Conservation (phyloP, 176 grass and related monocot genomes). For the Hyparrhenia diplandra region DNA sequence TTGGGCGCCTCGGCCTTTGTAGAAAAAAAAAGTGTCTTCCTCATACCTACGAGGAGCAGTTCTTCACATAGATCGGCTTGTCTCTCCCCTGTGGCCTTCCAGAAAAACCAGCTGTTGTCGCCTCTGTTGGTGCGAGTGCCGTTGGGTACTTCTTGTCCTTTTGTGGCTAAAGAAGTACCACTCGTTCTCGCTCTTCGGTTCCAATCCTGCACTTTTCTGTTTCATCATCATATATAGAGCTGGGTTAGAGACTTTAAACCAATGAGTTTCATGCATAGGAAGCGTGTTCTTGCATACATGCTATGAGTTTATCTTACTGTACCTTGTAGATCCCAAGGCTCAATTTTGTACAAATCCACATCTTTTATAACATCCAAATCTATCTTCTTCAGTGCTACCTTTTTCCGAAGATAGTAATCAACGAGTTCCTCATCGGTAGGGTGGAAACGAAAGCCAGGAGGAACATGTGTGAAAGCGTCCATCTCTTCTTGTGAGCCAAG, state of each 20-base stretch:
- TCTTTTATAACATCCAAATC: constrained; percentile 92
- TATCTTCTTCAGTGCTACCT: constrained; percentile 72
- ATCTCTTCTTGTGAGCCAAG: constrained; percentile 25
- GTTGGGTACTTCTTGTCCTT: constrained; percentile 99
- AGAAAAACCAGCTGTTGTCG: constrained; percentile 84
- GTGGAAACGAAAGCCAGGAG: constrained; percentile 91
- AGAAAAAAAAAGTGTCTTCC: constrained; percentile 94
- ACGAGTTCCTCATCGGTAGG: constrained; percentile 94
- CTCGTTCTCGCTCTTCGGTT: constrained; percentile 65
- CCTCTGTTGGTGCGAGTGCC: constrained; percentile 92
- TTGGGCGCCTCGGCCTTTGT: constrained; percentile 82
- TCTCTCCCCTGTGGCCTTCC: constrained; percentile 97
- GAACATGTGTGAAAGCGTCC: constrained; percentile 79
- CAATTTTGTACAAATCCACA: constrained; percentile 94
- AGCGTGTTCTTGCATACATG: too few relatives aligned
- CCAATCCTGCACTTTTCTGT: constrained; percentile 83
- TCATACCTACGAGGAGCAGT: constrained; percentile 76
- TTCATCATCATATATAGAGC: background rate
- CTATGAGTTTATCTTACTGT: background rate
- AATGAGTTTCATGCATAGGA: background rate
- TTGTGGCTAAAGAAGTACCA: constrained; percentile 99
- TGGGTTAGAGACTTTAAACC: background rate
- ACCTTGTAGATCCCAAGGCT: constrained; percentile 99
- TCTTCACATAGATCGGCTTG: constrained; percentile 82
- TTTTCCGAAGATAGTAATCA: constrained; percentile 96